Conservation (phyloP, 495 filamentous ascomycete genomes). For the Talaromyces nanjingensis region DNA sequence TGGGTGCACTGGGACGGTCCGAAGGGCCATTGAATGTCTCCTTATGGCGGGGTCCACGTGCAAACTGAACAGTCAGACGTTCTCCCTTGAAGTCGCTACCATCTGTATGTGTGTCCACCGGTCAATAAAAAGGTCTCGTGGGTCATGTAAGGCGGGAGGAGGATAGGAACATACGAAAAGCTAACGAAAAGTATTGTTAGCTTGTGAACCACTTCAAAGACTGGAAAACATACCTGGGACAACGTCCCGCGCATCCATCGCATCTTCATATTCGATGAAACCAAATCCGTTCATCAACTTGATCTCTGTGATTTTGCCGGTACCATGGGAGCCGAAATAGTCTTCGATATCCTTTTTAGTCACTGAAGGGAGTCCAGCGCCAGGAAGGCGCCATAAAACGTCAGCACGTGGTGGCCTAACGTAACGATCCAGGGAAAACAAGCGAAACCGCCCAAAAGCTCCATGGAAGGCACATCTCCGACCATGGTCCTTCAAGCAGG, state of each 20-base stretch:
- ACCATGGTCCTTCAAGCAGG: conserved; percentile 8
- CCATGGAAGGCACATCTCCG: conserved; percentile 12
- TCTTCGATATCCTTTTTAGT: conserved; percentile 95
- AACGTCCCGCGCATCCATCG: conserved; percentile 93
- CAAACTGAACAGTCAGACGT: conserved; percentile 94
- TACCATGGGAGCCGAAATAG: conserved; percentile 91
- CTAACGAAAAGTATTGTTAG: conserved; percentile 19
- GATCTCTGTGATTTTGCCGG: conserved; percentile 95
- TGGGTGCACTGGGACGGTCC: conserved; percentile 71
- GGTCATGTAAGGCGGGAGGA: background rate
- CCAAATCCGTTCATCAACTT: conserved; percentile 99
- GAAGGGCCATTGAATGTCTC: conserved; percentile 60
- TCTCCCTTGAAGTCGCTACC: conserved; percentile 97
- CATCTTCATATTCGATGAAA: conserved; percentile 98
- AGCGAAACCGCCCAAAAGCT: conserved; percentile 15
- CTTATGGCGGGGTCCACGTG: conserved; percentile 84
- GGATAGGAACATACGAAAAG: conserved; percentile 44
- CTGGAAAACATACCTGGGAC: conserved; percentile 65
- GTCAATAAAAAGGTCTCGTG: conserved; percentile 13
- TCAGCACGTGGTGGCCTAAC: conserved; percentile 19
- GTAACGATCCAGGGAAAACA: conserved; percentile 16
- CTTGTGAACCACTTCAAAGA: background rate
- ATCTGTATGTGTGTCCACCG: conserved; percentile 47
- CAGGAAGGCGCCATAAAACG: conserved; percentile 20
- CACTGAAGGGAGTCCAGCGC: conserved; percentile 47